Conservation (phyloP, 768 basidiomycete genomes). For the Termitomyces sp. region DNA sequence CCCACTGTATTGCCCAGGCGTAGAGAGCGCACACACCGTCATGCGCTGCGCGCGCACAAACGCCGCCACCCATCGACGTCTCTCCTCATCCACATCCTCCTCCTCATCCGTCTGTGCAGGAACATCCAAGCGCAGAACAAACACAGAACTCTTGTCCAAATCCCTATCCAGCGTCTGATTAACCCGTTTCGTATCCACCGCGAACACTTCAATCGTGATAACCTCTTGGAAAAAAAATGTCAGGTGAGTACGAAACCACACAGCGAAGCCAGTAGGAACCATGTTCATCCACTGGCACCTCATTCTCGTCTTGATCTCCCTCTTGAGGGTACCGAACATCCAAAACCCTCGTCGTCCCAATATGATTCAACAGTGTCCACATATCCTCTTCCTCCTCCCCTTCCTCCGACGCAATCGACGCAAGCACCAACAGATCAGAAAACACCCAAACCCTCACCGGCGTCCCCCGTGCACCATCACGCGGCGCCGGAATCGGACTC, state of each 20-base stretch:
- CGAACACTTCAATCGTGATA: conserved; percentile 46
- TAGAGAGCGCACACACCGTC: conserved; percentile 35
- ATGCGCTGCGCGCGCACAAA: conserved; percentile 48
- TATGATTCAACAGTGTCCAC: conserved; percentile 24
- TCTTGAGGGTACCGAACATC: conserved; percentile 1
- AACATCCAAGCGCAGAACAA: conserved; percentile 29
- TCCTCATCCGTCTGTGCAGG: conserved; percentile 7
- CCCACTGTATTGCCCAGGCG: conserved; percentile 18
- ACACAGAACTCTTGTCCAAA: conserved; percentile 24
- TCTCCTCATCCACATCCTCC: neutral
- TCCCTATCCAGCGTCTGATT: conserved; percentile 26
- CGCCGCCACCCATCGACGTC: conserved; percentile 41
- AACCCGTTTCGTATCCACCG: conserved; percentile 35
- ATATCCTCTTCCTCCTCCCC: neutral
- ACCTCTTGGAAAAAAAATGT: conserved; percentile 11
- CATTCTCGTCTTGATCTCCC: neutral
- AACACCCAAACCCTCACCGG: conserved; percentile 40
- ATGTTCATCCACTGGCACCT: neutral
- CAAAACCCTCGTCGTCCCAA: conserved; percentile 47
- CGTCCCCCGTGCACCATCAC: conserved; percentile 1
- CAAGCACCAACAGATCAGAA: conserved; percentile 65
- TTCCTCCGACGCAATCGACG: conserved; percentile 17
- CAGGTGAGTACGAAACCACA: neutral
- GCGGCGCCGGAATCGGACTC: conserved; percentile 4
- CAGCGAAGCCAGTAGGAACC: conserved; percentile 8